Conservation (phyloP, 2,329 filamentous ascomycete genomes). For the Pseudocercospora fijiensis region DNA sequence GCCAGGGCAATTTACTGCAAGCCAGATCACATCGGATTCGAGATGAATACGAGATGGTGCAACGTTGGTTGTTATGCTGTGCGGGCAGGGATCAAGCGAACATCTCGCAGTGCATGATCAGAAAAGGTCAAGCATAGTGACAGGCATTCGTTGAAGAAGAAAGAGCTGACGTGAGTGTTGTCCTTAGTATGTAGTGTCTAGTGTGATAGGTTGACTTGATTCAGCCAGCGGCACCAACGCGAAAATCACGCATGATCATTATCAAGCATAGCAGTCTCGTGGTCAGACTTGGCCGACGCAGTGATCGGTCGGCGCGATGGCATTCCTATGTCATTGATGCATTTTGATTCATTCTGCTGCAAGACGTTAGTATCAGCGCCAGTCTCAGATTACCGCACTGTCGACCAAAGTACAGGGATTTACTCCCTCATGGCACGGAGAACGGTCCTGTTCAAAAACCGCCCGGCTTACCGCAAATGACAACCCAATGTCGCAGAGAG, state of each 20-base stretch:
- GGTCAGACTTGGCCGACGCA: neutral
- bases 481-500: neutral
- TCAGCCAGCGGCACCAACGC: neutral
- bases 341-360: neutral
- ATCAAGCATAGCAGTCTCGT: neutral
- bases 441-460: neutral
- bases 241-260: neutral
- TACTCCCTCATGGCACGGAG: neutral
- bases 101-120: neutral
- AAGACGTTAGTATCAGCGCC: neutral
- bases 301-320: neutral
- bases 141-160: neutral
- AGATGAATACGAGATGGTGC: slow-evolving; percentile 1
- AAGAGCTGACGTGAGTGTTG: neutral
- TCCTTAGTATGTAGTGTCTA: neutral
- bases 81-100: neutral
- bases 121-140: neutral
- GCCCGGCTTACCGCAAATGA: neutral
- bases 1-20: neutral
- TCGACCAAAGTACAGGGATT: neutral
- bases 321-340: neutral
- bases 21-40: neutral
- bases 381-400: neutral
- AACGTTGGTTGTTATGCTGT: neutral
- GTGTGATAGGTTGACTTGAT: neutral